phyloP scores from a whole-genome alignment of 306 rosid species.

The Trifolium pratense region DNA sequence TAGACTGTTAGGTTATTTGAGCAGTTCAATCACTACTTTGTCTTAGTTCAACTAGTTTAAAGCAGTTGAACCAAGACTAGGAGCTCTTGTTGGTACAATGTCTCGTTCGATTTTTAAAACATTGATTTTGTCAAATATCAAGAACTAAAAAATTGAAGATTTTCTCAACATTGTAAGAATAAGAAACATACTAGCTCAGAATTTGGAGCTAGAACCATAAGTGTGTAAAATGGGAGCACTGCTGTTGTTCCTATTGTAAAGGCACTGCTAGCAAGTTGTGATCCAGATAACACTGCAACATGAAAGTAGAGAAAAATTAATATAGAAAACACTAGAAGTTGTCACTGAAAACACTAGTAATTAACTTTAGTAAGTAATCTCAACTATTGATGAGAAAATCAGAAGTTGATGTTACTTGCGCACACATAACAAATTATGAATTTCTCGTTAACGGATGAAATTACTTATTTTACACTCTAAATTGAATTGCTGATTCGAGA shows the following conservation, averaged over 20 bases:
- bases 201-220: slow-evolving; percentile 87
- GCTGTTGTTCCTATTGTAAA: slow-evolving; percentile 79
- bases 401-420: too few relatives aligned
- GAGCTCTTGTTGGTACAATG: background rate
- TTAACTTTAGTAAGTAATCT: too few relatives aligned
- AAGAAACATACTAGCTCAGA: slow-evolving; percentile 67
- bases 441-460: background rate
- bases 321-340: background rate
- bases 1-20: background rate
- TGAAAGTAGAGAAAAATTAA: slow-evolving; percentile 22
- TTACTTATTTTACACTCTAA: too few relatives aligned
- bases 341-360: too few relatives aligned
- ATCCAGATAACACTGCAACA: slow-evolving; percentile 65
- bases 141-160: slow-evolving; percentile 4
- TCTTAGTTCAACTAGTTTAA: background rate
- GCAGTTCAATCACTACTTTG: background rate
- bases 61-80: background rate
- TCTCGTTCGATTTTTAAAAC: background rate
- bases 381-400: too few relatives aligned
- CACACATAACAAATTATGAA: too few relatives aligned
- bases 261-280: slow-evolving; percentile 75
- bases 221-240: slow-evolving; percentile 88
- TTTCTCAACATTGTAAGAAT: background rate
- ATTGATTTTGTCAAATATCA: background rate
- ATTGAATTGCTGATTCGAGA: too few relatives aligned